These are phyloP conservation scores for Talaromyces islandicus DNA, from an alignment of 2,329 filamentous ascomycete species.

Conservation along the genomic window DNA sequence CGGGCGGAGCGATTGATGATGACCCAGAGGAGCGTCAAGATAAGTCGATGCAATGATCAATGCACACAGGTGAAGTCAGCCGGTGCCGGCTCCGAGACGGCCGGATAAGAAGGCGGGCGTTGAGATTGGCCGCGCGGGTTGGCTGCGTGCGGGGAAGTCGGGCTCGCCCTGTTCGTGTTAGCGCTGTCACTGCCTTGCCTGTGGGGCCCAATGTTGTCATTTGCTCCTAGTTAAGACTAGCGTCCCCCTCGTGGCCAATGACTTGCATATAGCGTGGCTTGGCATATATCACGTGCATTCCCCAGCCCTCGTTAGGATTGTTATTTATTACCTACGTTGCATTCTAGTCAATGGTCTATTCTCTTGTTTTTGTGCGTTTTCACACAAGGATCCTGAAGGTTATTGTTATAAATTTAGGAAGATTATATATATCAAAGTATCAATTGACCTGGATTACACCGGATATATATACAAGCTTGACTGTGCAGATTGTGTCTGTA, in stretches of 20 bases:
- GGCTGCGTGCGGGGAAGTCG: constrained; percentile 8
- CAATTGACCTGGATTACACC: no score
- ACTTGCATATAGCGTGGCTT: background rate
- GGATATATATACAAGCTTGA: no score
- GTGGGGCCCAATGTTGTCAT: background rate
- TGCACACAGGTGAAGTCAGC: background rate
- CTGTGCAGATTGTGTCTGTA: no score
- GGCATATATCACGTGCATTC: background rate
- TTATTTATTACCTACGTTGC: background rate
- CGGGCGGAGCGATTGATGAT: background rate
- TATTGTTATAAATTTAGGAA: no score
- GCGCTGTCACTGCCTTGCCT: background rate
- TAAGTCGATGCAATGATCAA: background rate
- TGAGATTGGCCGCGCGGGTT: constrained; percentile 3
- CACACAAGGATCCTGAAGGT: no score
- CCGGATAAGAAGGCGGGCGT: constrained; percentile 1
- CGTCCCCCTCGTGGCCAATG: background rate
- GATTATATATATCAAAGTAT: no score
- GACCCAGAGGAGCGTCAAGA: background rate
- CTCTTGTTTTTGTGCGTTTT: no score
- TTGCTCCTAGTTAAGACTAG: background rate
- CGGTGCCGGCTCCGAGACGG: constrained; percentile 1
- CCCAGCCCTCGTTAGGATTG: background rate
- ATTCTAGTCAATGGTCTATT: no score
- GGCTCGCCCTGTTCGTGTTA: background rate